Base-by-base conservation (phyloP, 2,329 filamentous ascomycete genomes). In the Talaromyces sp. region DNA sequence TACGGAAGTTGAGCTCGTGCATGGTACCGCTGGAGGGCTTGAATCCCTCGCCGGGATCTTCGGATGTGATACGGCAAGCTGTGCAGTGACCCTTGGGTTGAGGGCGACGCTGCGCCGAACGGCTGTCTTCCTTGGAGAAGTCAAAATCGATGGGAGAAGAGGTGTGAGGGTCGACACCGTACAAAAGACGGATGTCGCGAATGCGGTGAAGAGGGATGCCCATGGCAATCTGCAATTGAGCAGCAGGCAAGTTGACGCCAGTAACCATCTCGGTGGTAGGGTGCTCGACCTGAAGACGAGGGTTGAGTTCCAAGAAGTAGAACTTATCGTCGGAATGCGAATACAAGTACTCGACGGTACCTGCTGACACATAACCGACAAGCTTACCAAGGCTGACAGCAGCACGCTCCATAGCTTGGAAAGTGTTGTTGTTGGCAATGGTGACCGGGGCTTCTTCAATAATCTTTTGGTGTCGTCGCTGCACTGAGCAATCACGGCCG, bases 181-280 rank as follows among this genome's bases (percentile, higher is more conserved):
- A 99, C 63, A 99, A 84, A 66, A 99, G 84, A 72, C 95, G 88
- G 78, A 99, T 99, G 78, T 99, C 95, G 71, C 92, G 89, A 72
- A 99, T 95, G 73, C 93, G 87, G 83, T 98, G 92, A 60, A 99
- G 84, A 60, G 95, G 95, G 44, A 99, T 84, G 86, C 95, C 95
- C 95, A 99, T 99, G 73, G 95, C 95, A 81, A 99, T 89, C 82
- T 99, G 95, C 60, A 99, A 89, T 82, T 99, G 95, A 61, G 95
- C 95, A 66, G 96, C 95, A 58, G 95, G 95, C 75, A 99, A 80
- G 80, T 98, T 96, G 75, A 99, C 95, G 75, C 96, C 95, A 71
- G 90, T 96, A 68, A 99, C 95, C 95, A 99, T 99, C 78, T 99
- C 95, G 31, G 95, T 99, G 60, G 93, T 99, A 52, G 95, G 95